Percentiles rank a stretch among this genome's conserved stretches.
These are phyloP conservation scores for Penicillium cataractarum DNA, from an alignment of 495 filamentous ascomycete genomes.

Conservation along the genomic window DNA sequence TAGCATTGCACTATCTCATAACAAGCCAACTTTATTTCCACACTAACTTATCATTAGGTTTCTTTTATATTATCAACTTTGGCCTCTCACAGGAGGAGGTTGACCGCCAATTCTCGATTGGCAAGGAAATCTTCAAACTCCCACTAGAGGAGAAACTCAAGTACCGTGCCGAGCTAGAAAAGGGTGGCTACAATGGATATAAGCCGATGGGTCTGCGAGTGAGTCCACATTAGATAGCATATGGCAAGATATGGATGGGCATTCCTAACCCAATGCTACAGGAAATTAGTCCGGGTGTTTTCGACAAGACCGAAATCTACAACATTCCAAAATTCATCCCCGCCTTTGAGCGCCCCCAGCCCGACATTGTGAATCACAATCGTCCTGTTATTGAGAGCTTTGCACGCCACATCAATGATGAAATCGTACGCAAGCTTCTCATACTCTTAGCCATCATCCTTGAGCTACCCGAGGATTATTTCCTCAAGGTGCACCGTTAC, in stretches of 20 bases:
- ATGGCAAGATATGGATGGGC: slow-evolving; percentile 3
- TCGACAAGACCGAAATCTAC: slow-evolving; percentile 59
- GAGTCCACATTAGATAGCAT: not conserved
- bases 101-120: slow-evolving; percentile 55
- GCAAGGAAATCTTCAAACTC: slow-evolving; percentile 50
- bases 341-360: slow-evolving; percentile 46
- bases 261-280: not conserved
- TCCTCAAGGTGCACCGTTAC: slow-evolving; percentile 55
- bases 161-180: slow-evolving; percentile 48
- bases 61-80: slow-evolving; percentile 56
- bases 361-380: slow-evolving; percentile 42
- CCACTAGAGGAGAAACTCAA: slow-evolving; percentile 54
- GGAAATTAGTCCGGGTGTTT: slow-evolving; percentile 36
- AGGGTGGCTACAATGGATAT: slow-evolving; percentile 50
- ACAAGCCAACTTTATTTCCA: not conserved
- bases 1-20: not conserved
- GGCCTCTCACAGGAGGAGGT: slow-evolving; percentile 55
- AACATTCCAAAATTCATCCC: slow-evolving; percentile 58
- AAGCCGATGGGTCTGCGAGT: slow-evolving; percentile 26
- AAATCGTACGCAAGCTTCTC: slow-evolving; percentile 50
- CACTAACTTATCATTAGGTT: slow-evolving; percentile 21
- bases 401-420: slow-evolving; percentile 48
- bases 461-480: slow-evolving; percentile 55
- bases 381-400: slow-evolving; percentile 52
- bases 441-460: slow-evolving; percentile 53